Conservation (phyloP, 345 rosid species). For the Eucalyptus sideroxylon region DNA sequence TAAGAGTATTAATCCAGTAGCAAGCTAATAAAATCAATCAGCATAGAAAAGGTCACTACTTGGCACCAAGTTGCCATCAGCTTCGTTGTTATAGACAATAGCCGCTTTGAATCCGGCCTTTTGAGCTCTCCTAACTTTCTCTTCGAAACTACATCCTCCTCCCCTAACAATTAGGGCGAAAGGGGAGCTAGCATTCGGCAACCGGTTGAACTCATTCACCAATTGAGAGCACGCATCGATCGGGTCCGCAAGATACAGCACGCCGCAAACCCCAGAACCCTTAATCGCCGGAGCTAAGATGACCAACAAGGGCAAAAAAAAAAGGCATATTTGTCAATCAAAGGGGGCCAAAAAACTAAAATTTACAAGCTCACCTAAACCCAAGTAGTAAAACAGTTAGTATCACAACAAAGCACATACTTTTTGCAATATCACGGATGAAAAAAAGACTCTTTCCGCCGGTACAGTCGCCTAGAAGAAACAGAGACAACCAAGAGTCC, state of each 20-base stretch:
- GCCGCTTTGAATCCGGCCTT: constrained; percentile 82
- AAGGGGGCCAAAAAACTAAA: background rate
- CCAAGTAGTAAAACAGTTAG: background rate
- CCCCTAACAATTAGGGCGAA: constrained; percentile 73
- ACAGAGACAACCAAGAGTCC: background rate
- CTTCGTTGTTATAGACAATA: constrained; percentile 53
- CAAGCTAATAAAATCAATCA: background rate
- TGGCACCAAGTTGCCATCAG: constrained; percentile 55
- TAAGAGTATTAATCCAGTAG: background rate
- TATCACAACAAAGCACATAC: background rate
- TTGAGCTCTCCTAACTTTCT: constrained; percentile 83
- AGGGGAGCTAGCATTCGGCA: constrained; percentile 25
- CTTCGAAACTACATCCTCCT: constrained; percentile 80
- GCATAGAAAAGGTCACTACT: constrained; percentile 32
- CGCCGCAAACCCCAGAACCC: constrained; percentile 61
- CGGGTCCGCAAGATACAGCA: constrained; percentile 54
- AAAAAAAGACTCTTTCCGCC: background rate
- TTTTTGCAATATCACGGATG: background rate
- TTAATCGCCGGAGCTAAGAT: constrained; percentile 58
- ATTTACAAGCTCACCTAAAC: background rate
- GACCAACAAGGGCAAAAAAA: background rate
- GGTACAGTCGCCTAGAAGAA: background rate
- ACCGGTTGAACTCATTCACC: constrained; percentile 26
- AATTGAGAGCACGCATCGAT: constrained; percentile 63
- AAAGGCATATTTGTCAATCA: background rate